These are phyloP conservation scores for Hericium coralloides DNA, from an alignment of 768 basidiomycete genomes.

Conservation along the genomic window DNA sequence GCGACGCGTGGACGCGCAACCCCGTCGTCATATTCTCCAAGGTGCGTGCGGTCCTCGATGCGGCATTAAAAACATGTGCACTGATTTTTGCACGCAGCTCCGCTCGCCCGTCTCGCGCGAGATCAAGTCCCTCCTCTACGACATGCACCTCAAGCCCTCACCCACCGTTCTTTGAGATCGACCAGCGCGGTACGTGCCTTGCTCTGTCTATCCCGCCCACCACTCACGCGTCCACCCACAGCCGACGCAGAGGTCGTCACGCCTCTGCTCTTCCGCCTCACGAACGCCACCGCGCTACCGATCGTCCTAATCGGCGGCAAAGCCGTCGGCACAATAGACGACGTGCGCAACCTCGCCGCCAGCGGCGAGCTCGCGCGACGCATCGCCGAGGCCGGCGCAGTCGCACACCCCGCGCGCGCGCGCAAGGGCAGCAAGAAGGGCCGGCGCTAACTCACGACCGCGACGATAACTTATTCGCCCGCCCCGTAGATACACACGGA, in stretches of 20 bases:
- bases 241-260: slow-evolving; percentile 58
- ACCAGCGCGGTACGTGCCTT: slow-evolving; percentile 39
- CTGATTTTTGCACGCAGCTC: slow-evolving; percentile 28
- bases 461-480: no score
- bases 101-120: slow-evolving; percentile 62
- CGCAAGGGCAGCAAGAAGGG: slow-evolving; percentile 34
- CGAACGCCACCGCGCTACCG: slow-evolving; percentile 45
- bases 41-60: slow-evolving; percentile 25
- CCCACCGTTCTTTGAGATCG: slow-evolving; percentile 68
- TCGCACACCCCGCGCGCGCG: slow-evolving; percentile 43
- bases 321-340: slow-evolving; percentile 40
- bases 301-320: slow-evolving; percentile 62
- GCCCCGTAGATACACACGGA: no score
- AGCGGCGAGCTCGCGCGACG: slow-evolving; percentile 43
- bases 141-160: slow-evolving; percentile 48
- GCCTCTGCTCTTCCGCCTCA: slow-evolving; percentile 56
- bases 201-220: background rate
- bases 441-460: background rate
- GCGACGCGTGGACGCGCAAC: slow-evolving; percentile 62
- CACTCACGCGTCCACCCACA: slow-evolving; percentile 6
- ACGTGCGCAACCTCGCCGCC: slow-evolving; percentile 41
- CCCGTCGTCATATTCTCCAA: slow-evolving; percentile 73
- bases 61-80: background rate
- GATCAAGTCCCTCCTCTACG: slow-evolving; percentile 47
- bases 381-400: slow-evolving; percentile 48